Evolutionary conservation across 352 stramenopile species (phyloP).

Genomic region (Globisporangium perplexum): DNA sequence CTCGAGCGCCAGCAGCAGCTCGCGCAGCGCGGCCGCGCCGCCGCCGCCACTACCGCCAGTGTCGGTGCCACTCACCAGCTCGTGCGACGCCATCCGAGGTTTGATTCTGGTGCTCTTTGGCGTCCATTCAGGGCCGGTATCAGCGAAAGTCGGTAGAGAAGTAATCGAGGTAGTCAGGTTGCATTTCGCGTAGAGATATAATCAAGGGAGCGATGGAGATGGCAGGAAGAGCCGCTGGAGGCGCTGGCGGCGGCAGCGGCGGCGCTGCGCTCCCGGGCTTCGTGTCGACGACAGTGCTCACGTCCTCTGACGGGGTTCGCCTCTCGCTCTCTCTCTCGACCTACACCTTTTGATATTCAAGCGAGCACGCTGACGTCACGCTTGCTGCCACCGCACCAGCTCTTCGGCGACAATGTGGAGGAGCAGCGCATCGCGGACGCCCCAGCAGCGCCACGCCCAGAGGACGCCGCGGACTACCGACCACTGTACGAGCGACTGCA

Average conservation of each 20-base stretch:
- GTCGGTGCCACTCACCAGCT: neutral
- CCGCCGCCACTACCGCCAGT: conserved; percentile 1
- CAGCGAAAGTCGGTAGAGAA: neutral
- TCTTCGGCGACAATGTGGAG: conserved; percentile 85
- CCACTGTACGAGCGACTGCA: conserved; percentile 80
- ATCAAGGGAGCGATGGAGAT: neutral
- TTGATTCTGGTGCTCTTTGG: neutral
- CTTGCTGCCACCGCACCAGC: conserved; percentile 25
- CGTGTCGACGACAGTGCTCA: conserved; percentile 78
- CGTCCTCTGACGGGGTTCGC: conserved; percentile 71
- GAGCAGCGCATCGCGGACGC: conserved; percentile 74
- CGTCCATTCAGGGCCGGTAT: neutral
- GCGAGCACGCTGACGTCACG: neutral
- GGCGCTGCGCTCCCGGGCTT: conserved; percentile 46
- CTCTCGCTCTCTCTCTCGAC: neutral
- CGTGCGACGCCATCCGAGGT: neutral
- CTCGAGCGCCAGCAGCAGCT: conserved; percentile 64
- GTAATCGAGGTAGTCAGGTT: neutral
- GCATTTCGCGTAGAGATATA: too few relatives aligned
- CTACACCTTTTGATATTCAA: too few relatives aligned
- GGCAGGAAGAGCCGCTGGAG: too few relatives aligned
- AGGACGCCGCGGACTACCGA: conserved; percentile 51
- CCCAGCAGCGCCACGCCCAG: conserved; percentile 28
- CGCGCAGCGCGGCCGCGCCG: conserved; percentile 31
- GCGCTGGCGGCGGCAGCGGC: neutral